phyloP scores from a whole-genome alignment of 1,284 basidiomycete species.

The Cryptococcus deneoformans region DNA sequence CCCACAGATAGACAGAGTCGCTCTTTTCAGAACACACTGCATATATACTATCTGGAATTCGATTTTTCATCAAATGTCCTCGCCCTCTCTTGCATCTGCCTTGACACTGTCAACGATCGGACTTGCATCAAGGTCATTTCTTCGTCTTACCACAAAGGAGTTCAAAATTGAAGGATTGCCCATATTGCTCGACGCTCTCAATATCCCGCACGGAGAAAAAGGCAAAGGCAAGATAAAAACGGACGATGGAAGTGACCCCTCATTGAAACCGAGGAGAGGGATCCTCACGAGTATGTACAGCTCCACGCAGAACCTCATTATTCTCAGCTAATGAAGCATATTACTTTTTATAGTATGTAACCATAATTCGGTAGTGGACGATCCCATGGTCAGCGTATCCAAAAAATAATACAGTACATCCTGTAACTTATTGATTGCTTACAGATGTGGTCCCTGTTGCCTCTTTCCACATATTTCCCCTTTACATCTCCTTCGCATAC shows the following conservation, averaged over 20 bases:
- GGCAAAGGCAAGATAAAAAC: constrained; percentile 18
- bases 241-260: background rate
- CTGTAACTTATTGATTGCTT: constrained; percentile 41
- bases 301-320: too few species aligned
- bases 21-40: too few species aligned
- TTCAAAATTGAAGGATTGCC: constrained; percentile 67
- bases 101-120: constrained; percentile 53
- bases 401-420: background rate
- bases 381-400: constrained; percentile 39
- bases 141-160: constrained; percentile 62
- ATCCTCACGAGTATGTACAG: constrained; percentile 67
- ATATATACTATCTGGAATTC: too few species aligned
- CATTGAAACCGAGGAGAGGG: constrained; percentile 55
- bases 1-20: too few species aligned
- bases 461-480: constrained; percentile 59
- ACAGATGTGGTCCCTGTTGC: constrained; percentile 77
- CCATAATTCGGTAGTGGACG: constrained; percentile 71
- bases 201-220: constrained; percentile 48
- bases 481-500: constrained; percentile 35
- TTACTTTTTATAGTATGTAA: constrained; percentile 65
- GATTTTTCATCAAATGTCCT: too few species aligned
- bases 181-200: constrained; percentile 62
- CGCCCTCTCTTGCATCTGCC: constrained; percentile 29
- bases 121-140: constrained; percentile 70
- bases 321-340: background rate